Evolutionary conservation across 192 early-diverging fungal genomes (phyloP).

Genomic region (Entrophospora sp.): DNA sequence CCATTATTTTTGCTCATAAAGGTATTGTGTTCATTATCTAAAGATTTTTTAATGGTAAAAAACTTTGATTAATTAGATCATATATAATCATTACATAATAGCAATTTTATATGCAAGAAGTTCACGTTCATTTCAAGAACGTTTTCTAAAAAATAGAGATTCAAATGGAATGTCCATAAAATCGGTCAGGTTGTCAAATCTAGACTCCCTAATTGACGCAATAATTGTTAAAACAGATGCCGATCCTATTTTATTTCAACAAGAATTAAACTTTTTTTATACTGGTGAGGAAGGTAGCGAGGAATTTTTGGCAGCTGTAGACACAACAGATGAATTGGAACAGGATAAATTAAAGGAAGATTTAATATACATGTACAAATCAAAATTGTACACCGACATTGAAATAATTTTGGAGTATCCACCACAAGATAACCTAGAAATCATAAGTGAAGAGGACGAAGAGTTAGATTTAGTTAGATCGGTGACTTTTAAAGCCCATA

Average conservation of each 20-base stretch:
- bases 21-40: neutral
- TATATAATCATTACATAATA: neutral
- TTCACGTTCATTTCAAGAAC: slow-evolving; percentile 19
- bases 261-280: slow-evolving; percentile 23
- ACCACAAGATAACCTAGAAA: slow-evolving; percentile 3
- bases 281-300: slow-evolving; percentile 20
- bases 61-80: neutral
- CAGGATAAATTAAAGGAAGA: slow-evolving; percentile 21
- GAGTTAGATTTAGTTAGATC: neutral
- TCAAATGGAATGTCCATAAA: slow-evolving; percentile 5
- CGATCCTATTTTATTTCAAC: slow-evolving; percentile 3
- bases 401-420: neutral
- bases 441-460: slow-evolving; percentile 6
- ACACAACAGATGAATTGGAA: slow-evolving; percentile 20
- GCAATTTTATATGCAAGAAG: slow-evolving; percentile 21
- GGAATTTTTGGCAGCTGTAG: slow-evolving; percentile 20
- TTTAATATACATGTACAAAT: slow-evolving; percentile 22
- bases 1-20: slow-evolving; percentile 19
- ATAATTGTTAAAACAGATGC: slow-evolving; percentile 9
- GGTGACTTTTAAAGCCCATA: neutral
- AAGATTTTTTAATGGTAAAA: neutral
- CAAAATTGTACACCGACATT: slow-evolving; percentile 20
- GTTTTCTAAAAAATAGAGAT: slow-evolving; percentile 19
- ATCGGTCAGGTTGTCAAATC: slow-evolving; percentile 12
- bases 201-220: slow-evolving; percentile 6